Percentiles rank a stretch among this genome's conserved stretches.
These are phyloP conservation scores for Tylopilus intermedius DNA, from an alignment of 768 basidiomycete species.

Conservation along the genomic window DNA sequence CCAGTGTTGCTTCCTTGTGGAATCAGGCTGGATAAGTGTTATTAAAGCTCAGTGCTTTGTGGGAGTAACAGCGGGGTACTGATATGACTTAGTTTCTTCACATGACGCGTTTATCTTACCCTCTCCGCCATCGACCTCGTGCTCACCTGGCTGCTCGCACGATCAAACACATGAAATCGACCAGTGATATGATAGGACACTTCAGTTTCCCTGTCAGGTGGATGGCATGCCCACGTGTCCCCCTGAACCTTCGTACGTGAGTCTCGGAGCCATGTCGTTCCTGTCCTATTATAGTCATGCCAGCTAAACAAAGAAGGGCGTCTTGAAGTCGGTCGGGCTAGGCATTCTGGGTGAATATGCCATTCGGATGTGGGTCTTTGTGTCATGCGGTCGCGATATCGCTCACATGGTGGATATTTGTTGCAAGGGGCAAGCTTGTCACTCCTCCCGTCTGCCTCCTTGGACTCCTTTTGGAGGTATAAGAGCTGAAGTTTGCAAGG, in stretches of 20 bases:
- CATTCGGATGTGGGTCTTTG: conserved; percentile 11
- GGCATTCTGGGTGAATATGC: conserved; percentile 6
- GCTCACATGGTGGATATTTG: conserved; percentile 9
- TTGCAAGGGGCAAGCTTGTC: neutral
- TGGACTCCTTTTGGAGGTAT: conserved; percentile 8
- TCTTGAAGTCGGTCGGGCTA: conserved; percentile 1
- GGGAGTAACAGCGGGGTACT: neutral
- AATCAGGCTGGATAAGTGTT: conserved; percentile 18
- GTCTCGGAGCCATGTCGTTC: neutral
- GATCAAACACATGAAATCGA: conserved; percentile 9
- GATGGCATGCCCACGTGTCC: conserved; percentile 12
- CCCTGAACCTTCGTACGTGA: neutral
- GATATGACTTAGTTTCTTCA: neutral
- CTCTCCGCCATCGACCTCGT: conserved; percentile 1
- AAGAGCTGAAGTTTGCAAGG: conserved; percentile 9
- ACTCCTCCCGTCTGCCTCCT: neutral
- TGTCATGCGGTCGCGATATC: conserved; percentile 2
- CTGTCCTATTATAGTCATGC: conserved; percentile 4
- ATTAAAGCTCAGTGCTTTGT: conserved; percentile 13
- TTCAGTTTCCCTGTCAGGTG: conserved; percentile 11
- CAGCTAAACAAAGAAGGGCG: conserved; percentile 7
- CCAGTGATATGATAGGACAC: conserved; percentile 1
- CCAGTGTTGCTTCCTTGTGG: conserved; percentile 15
- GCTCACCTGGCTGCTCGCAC: conserved; percentile 2
- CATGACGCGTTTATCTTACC: conserved; percentile 9